Evolutionary conservation across 2,329 filamentous ascomycete species (phyloP).

Genomic region (Sporothrix luriei): DNA sequence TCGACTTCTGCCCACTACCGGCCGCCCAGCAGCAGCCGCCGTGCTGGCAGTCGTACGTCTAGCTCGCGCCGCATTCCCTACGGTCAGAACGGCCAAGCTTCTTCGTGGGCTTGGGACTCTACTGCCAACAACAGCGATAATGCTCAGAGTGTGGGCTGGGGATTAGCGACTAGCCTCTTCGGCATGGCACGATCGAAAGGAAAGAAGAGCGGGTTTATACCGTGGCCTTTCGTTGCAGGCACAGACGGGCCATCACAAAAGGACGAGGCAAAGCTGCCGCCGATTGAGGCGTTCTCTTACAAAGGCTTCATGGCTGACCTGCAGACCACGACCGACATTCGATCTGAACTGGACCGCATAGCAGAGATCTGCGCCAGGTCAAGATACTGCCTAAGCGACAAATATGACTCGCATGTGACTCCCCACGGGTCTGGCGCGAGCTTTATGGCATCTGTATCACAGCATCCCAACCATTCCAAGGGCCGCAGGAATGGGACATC

Average conservation of each 20-base stretch:
- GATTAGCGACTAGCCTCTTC: conserved; percentile 36
- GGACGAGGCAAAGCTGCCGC: conserved; percentile 54
- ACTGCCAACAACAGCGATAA: conserved; percentile 31
- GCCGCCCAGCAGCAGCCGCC: conserved; percentile 40
- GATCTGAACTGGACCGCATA: conserved; percentile 64
- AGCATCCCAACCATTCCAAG: conserved; percentile 18
- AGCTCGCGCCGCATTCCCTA: conserved; percentile 41
- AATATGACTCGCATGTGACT: conserved; percentile 66
- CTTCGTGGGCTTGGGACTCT: conserved; percentile 20
- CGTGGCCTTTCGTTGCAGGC: conserved; percentile 41
- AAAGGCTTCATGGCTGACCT: conserved; percentile 60
- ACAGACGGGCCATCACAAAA: conserved; percentile 33
- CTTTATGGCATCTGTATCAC: conserved; percentile 54
- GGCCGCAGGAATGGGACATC: conserved; percentile 36
- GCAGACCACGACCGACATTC: conserved; percentile 51
- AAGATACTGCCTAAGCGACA: conserved; percentile 66
- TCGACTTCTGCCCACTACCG: conserved; percentile 38
- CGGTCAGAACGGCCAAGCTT: conserved; percentile 36
- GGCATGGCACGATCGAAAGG: conserved; percentile 50
- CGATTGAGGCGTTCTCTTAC: conserved; percentile 65
- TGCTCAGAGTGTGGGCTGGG: conserved; percentile 28
- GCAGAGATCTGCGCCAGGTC: conserved; percentile 68
- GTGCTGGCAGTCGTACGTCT: conserved; percentile 38
- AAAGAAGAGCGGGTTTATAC: conserved; percentile 44
- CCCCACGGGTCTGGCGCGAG: conserved; percentile 61